Evolutionary conservation across 768 basidiomycete species (phyloP), one percentile per base, ranked within the genome.

Genomic region (Xerocomus brunneocitrinus): DNA sequence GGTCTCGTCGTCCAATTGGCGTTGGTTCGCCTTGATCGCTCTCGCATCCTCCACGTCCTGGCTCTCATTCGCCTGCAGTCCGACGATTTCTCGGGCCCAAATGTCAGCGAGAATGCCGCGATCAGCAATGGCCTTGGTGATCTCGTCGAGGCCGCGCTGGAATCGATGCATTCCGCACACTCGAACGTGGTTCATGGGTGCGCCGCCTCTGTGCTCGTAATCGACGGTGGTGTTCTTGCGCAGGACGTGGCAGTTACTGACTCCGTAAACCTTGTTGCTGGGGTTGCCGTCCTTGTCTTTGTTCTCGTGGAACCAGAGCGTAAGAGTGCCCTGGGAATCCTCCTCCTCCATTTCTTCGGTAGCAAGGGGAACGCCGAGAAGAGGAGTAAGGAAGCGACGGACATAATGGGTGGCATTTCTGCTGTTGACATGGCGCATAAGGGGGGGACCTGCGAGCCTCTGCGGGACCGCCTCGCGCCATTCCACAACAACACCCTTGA

Each of bases 71-170:
- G 43, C 62, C 54, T 69, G 19, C 27, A 69, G 49, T 44, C 30
- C 46, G 42, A 50, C 56, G 41, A 71, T 64, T 0, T 73, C 61
- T 36, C 49, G 40, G 45, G 58, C 56, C 1, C 10, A 61, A 48
- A 50, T 9, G 51, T 59, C 58, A 43, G 59, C 64, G n/a, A n/a
- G 19, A 56, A 62, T 24, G 10, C 24, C 55, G 41, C 58, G 57
- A n/a, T 42, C 46, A 57, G 19, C 50, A 49, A 67, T 59, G 51
- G 40, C 53, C 14, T 57, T 39, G 28, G 5, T 63, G 59, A 73
- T 72, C 43, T 71, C 72, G 35, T 67, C 54, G 43, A 76, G 57
- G 47, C 61, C 67, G 6, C 54, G 62, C 61, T 73, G 66, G 61
- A 73, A 71, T 27, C 68, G 67, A 61, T 54, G 67, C 27, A 66